A percentile compares a stretch with the other conserved stretches of the same genome.
phyloP scores from a whole-genome alignment of 176 grass and related monocot genomes.

The Areca catechu region DNA sequence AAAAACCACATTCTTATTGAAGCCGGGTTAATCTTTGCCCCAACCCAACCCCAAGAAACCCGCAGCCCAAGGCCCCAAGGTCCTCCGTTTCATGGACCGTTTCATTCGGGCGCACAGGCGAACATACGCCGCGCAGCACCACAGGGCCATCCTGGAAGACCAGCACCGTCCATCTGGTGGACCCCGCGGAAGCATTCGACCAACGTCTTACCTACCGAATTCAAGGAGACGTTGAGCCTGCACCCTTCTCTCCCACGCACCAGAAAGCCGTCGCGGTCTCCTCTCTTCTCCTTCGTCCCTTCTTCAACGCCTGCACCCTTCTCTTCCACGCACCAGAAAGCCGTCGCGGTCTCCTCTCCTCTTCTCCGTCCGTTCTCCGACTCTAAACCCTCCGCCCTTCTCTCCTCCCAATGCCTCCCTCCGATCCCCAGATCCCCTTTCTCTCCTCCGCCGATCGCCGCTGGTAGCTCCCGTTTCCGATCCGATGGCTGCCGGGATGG shows the following conservation, averaged over 20 bases:
- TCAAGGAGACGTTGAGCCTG: conserved; percentile 6
- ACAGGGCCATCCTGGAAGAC: too few relatives aligned
- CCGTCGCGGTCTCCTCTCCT: not conserved
- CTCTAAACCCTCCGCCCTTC: not conserved
- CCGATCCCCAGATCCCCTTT: conserved; percentile 5
- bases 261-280: not conserved
- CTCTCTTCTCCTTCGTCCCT: not conserved
- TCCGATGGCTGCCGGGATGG: conserved; percentile 6
- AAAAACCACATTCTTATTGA: too few relatives aligned
- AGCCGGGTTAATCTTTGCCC: too few relatives aligned
- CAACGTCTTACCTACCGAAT: conserved; percentile 28
- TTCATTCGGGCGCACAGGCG: too few relatives aligned
- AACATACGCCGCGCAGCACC: too few relatives aligned
- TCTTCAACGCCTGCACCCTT: not conserved
- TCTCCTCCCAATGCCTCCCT: conserved; percentile 35
- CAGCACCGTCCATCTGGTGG: too few relatives aligned
- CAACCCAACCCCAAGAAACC: too few relatives aligned
- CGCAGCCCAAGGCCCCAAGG: too few relatives aligned
- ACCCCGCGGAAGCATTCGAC: not conserved
- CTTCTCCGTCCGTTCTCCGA: not conserved
- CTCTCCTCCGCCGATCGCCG: not conserved
- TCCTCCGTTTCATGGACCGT: too few relatives aligned
- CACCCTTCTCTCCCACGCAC: not conserved
- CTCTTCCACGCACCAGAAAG: not conserved
- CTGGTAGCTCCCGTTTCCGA: not conserved